Base-by-base conservation (phyloP, 179 eudicot genomes). In the Gypsophila paniculata region DNA sequence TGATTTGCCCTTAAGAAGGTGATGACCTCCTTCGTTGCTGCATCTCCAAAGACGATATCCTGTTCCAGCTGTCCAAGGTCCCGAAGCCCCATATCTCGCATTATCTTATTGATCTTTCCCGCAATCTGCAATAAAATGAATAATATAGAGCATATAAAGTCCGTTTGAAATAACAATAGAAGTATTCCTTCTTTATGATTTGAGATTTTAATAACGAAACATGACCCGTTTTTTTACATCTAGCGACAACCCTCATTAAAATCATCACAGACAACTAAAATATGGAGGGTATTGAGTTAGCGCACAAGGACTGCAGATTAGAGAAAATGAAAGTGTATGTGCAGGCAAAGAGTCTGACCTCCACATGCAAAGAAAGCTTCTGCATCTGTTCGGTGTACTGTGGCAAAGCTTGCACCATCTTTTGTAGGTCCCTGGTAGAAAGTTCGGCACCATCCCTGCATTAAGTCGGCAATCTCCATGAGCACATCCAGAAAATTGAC, bases 371-470 rank as follows among this genome's bases (percentile, higher is more conserved):
- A 74, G 99, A 88, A 73, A 94, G 91, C 75, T 79, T 91, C 25
- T 88, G 95, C 89, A 88, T 87, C 74, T 86, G 90, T 79, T 94
- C 97, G 59, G 89, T 89, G 71, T 94, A 94, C 57, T 92, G 89
- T 26, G 99, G 99, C 80, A 94, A 82, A 75, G 97, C 97, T 84
- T 91, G 97, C 70, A 94, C 97, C 96, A 94, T 90, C 74, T 90
- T 94, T 74, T 94, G 99, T 88, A 94, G 75, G 79, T 94, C 99
- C 68, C 95, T 74, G n/a, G 97, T 92, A 18, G 99, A 91, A 74
- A 94, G 73, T 77, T 91, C 99, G 46, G 77, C 78, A 71, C 97
- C 88, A 79, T 91, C 94, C 83, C 99, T 94, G 61, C 80, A 84
- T 60, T 32, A 67, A 72, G 62, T 48, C 64, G 80, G 59, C 68